A percentile compares a stretch with the other conserved stretches of the same genome.
Evolutionary conservation across 2,329 filamentous ascomycete genomes (phyloP).

Genomic region (Stachybotrys chlorohalonatus): DNA sequence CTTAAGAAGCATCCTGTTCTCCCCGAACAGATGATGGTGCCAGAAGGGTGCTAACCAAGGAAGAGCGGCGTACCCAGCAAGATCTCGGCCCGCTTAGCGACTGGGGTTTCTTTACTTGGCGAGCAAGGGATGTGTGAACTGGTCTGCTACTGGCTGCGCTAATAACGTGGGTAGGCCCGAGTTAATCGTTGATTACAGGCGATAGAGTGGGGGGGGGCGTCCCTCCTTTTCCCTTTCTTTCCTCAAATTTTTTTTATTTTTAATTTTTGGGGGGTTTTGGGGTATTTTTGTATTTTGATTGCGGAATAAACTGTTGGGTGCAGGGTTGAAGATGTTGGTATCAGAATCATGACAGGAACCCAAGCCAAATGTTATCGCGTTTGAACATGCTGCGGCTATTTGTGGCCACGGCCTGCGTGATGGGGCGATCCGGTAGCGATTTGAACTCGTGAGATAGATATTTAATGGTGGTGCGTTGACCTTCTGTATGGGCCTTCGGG

Average conservation of each 20-base stretch:
- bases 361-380: no score
- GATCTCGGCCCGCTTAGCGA: not conserved
- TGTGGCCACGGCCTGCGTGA: no score
- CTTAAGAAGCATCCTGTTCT: not conserved
- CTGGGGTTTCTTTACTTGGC: not conserved
- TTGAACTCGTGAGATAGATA: no score
- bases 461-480: no score
- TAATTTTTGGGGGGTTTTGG: no score
- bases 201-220: not conserved
- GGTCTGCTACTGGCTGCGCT: not conserved
- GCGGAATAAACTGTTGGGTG: no score
- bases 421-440: no score
- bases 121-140: not conserved
- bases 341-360: no score
- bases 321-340: no score
- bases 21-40: not conserved
- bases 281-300: no score
- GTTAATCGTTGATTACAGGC: not conserved
- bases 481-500: not conserved
- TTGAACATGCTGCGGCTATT: no score
- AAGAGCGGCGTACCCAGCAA: not conserved
- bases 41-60: no score
- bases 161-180: not conserved
- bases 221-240: not conserved
- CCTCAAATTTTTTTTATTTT: not conserved